Conservation (phyloP, 805 yeast species). For the Yarrowia alimentaria region DNA sequence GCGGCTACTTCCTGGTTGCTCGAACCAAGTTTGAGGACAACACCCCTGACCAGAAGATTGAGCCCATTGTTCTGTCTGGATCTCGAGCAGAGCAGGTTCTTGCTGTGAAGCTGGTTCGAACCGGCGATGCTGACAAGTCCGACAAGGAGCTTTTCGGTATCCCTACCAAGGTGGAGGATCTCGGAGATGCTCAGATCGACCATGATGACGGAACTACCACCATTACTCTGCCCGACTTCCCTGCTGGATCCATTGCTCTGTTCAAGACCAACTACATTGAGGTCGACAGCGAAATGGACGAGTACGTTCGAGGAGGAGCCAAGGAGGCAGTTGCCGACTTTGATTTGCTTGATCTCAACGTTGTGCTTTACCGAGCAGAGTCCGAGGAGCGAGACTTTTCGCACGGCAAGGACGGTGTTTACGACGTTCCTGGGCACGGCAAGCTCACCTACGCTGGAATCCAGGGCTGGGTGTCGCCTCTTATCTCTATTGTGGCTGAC, state of each 20-base stretch:
- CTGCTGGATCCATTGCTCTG: slow-evolving; percentile 89
- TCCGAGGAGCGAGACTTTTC: slow-evolving; percentile 84
- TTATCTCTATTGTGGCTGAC: slow-evolving; percentile 57
- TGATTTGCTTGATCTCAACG: slow-evolving; percentile 67
- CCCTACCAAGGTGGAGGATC: slow-evolving; percentile 58
- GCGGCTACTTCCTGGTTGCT: slow-evolving; percentile 85
- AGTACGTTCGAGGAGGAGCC: slow-evolving; percentile 71
- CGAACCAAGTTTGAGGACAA: slow-evolving; percentile 68
- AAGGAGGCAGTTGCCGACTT: slow-evolving; percentile 64
- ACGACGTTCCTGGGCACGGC: slow-evolving; percentile 73
- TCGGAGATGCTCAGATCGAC: slow-evolving; percentile 53
- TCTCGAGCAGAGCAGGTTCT: slow-evolving; percentile 48
- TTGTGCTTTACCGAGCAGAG: slow-evolving; percentile 72
- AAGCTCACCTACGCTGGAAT: slow-evolving; percentile 80
- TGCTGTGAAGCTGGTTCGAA: slow-evolving; percentile 54
- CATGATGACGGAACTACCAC: slow-evolving; percentile 47
- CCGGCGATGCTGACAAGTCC: slow-evolving; percentile 49
- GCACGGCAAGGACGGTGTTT: slow-evolving; percentile 68
- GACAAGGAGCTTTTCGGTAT: slow-evolving; percentile 54
- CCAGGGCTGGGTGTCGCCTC: slow-evolving; percentile 83
- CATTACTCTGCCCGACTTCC: slow-evolving; percentile 65
- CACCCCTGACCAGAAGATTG: slow-evolving; percentile 37
- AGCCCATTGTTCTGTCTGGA: slow-evolving; percentile 39
- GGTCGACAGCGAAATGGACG: slow-evolving; percentile 64
- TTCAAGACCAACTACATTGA: slow-evolving; percentile 66